Evolutionary conservation across 352 stramenopile genomes (phyloP).

Genomic region (Phytopythium delawarense): DNA sequence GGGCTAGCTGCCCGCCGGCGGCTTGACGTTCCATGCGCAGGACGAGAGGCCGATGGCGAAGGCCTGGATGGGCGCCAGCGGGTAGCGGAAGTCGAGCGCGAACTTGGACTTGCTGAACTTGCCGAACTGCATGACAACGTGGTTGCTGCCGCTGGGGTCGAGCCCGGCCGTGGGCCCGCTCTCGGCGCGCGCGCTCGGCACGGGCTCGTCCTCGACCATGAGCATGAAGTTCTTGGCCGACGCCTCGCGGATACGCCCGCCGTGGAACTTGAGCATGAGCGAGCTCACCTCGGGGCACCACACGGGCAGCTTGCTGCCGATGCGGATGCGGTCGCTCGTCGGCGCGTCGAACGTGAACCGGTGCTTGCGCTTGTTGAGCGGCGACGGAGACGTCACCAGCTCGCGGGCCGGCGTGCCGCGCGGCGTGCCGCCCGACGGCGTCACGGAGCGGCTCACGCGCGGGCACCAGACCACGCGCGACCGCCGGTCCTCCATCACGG

Average conservation of each 20-base stretch:
- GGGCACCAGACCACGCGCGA: conserved; percentile 84
- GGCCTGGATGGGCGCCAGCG: conserved; percentile 77
- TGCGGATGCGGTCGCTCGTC: conserved; percentile 69
- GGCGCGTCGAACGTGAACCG: conserved; percentile 74
- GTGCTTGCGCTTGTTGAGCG: conserved; percentile 57
- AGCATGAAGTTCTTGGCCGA: conserved; percentile 91
- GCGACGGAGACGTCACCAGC: conserved; percentile 71
- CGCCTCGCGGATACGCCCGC: conserved; percentile 77
- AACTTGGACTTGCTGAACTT: conserved; percentile 88
- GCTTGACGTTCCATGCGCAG: conserved; percentile 78
- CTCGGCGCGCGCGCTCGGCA: conserved; percentile 13
- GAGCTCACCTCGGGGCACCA: conserved; percentile 87
- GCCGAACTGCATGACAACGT: conserved; percentile 84
- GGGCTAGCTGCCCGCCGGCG: conserved; percentile 1
- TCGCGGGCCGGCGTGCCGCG: conserved; percentile 42
- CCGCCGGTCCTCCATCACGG: conserved; percentile 77
- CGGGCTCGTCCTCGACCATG: conserved; percentile 65
- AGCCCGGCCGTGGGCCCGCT: conserved; percentile 3
- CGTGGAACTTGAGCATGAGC: conserved; percentile 89
- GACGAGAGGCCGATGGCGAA: conserved; percentile 85
- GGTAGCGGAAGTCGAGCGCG: conserved; percentile 84
- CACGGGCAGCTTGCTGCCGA: conserved; percentile 80
- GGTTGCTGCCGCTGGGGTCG: conserved; percentile 45
- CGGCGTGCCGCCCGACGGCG: conserved; percentile 53
- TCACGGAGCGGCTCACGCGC: conserved; percentile 60